Conservation (phyloP, 2,329 filamentous ascomycete species). For the Diplodia mutila region DNA sequence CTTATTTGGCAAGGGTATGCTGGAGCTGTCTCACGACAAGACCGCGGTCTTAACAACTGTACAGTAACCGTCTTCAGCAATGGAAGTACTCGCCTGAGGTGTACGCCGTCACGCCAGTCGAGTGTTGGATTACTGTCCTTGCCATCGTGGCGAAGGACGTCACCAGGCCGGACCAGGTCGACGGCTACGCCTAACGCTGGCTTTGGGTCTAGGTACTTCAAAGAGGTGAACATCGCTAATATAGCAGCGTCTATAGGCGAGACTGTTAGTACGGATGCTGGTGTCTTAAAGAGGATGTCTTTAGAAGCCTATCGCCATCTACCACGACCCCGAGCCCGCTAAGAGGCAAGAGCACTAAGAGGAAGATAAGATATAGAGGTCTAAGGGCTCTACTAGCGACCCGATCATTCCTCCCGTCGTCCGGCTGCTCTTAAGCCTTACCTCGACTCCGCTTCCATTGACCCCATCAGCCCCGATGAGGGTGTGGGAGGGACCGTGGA, state of each 20-base stretch:
- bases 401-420: no score
- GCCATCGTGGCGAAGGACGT: slow-evolving; percentile 32
- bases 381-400: no score
- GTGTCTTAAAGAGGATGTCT: no score
- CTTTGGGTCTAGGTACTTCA: slow-evolving; percentile 30
- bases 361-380: no score
- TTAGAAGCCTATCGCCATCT: no score
- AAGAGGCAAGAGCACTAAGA: no score
- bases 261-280: no score
- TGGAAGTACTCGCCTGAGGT: slow-evolving; percentile 5
- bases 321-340: slow-evolving; percentile 33
- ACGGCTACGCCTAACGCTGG: slow-evolving; percentile 30
- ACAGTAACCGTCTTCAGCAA: not conserved
- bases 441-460: not conserved
- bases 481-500: slow-evolving; percentile 36
- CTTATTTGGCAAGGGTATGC: slow-evolving; percentile 25
- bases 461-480: slow-evolving; percentile 20
- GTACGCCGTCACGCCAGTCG: slow-evolving; percentile 27
- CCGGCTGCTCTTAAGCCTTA: slow-evolving; percentile 26
- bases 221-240: slow-evolving; percentile 34
- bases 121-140: slow-evolving; percentile 35
- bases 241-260: no score
- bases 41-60: slow-evolving; percentile 15
- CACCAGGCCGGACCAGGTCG: no score
- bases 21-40: slow-evolving; percentile 25